Percentiles rank a stretch among this genome's conserved stretches.
phyloP scores from a whole-genome alignment of 169 alveolate species.

The Cryptosporidium bovis region DNA sequence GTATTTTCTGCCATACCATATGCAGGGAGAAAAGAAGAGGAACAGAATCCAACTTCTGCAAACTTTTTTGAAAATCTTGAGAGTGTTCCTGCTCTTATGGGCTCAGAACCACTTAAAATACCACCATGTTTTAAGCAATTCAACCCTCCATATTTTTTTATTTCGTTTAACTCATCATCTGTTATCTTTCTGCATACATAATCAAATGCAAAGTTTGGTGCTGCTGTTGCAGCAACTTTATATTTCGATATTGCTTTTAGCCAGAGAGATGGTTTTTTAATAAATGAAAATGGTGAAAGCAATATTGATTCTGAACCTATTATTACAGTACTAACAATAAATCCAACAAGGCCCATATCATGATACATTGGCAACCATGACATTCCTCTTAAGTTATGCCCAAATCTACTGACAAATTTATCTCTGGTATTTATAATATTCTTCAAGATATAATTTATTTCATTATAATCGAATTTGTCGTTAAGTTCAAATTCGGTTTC shows the following conservation, averaged over 20 bases:
- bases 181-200: conserved; percentile 62
- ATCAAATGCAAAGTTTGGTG: conserved; percentile 78
- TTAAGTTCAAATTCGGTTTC: conserved; percentile 5
- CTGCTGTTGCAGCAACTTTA: conserved; percentile 73
- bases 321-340: conserved; percentile 72
- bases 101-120: conserved; percentile 76
- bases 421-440: conserved; percentile 26
- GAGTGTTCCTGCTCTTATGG: conserved; percentile 71
- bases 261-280: conserved; percentile 74
- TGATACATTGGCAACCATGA: conserved; percentile 83
- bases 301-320: conserved; percentile 68
- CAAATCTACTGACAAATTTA: conserved; percentile 50
- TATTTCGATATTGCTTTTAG: conserved; percentile 49
- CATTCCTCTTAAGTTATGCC: conserved; percentile 76
- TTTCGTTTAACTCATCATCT: conserved; percentile 8
- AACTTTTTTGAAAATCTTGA: conserved; percentile 73
- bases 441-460: background rate
- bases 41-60: conserved; percentile 74
- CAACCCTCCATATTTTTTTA: conserved; percentile 48
- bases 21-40: conserved; percentile 77
- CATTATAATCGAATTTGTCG: background rate
- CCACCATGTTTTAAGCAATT: conserved; percentile 61
- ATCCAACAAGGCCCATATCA: conserved; percentile 82
- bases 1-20: conserved; percentile 81
- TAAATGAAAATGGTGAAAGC: conserved; percentile 76